A percentile compares a stretch with the other conserved stretches of the same genome.
phyloP scores from a whole-genome alignment of 1,284 basidiomycete species.

The Papiliotrema flavescens region DNA sequence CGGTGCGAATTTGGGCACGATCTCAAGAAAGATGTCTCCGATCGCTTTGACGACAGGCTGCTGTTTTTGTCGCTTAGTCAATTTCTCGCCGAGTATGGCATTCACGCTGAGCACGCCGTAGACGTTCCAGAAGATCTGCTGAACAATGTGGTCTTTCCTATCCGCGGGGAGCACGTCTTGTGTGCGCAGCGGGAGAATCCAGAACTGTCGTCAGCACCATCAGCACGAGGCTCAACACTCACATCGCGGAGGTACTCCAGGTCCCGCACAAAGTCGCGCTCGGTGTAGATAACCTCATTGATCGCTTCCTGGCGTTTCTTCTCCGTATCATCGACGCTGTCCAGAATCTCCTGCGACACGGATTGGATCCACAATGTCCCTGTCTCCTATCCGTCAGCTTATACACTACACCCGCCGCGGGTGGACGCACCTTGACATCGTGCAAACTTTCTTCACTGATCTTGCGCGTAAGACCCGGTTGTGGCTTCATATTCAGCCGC shows the following conservation, averaged over 20 bases:
- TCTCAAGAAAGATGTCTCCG: constrained; percentile 86
- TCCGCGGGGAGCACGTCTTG: constrained; percentile 72
- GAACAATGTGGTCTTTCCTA: constrained; percentile 79
- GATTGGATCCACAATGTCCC: constrained; percentile 97
- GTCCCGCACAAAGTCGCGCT: constrained; percentile 94
- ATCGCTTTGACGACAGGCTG: constrained; percentile 89
- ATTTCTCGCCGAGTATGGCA: constrained; percentile 80
- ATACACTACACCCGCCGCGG: background rate
- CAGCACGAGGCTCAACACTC: constrained; percentile 32
- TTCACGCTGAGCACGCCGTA: constrained; percentile 92
- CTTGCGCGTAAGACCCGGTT: constrained; percentile 70
- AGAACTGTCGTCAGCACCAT: constrained; percentile 56
- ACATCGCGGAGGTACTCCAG: constrained; percentile 97
- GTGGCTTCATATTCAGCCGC: constrained; percentile 83
- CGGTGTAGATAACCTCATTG: constrained; percentile 98
- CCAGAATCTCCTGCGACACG: constrained; percentile 88
- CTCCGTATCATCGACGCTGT: constrained; percentile 86
- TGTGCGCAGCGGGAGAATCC: constrained; percentile 78
- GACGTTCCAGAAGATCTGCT: constrained; percentile 98
- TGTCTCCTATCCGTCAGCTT: constrained; percentile 59
- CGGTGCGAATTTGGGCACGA: constrained; percentile 81
- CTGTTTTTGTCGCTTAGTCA: constrained; percentile 92
- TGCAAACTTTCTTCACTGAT: constrained; percentile 77
- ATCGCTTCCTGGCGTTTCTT: constrained; percentile 98
- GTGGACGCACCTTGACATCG: constrained; percentile 64